Percentiles rank a stretch among this genome's conserved stretches.
Conservation (phyloP, 495 filamentous ascomycete genomes). For the Trichoderma asperelloides region DNA sequence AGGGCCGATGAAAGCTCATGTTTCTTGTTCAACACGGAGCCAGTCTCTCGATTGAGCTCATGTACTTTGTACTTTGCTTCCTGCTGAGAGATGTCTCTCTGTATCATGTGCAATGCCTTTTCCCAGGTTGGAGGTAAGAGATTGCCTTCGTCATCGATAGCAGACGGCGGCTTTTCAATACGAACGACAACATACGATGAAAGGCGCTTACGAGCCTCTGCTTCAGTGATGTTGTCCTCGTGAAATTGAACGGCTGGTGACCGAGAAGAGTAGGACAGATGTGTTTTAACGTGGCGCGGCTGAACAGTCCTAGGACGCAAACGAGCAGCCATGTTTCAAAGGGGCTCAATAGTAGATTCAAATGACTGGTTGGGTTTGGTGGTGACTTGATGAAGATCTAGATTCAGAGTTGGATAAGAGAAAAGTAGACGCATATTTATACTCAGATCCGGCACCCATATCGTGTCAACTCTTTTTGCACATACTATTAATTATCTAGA, state of each 20-base stretch:
- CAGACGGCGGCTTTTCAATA: slow-evolving; percentile 11
- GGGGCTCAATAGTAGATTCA: background rate
- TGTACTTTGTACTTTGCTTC: slow-evolving; percentile 21
- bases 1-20: slow-evolving; percentile 17
- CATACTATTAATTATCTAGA: background rate
- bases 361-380: background rate
- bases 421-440: background rate
- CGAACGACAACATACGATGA: slow-evolving; percentile 10
- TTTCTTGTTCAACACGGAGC: slow-evolving; percentile 21
- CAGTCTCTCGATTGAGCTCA: slow-evolving; percentile 20
- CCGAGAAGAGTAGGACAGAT: background rate
- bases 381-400: background rate
- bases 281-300: background rate
- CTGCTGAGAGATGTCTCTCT: slow-evolving; percentile 17
- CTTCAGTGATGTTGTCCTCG: slow-evolving; percentile 10
- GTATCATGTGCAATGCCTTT: slow-evolving; percentile 15
- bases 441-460: too few species aligned
- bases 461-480: background rate
- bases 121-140: slow-evolving; percentile 22
- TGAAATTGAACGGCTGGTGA: background rate
- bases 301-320: background rate
- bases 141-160: slow-evolving; percentile 19
- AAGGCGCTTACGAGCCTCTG: slow-evolving; percentile 12
- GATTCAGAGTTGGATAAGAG: background rate
- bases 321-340: background rate